These are phyloP conservation scores for Xylaria digitata DNA, from an alignment of 2,329 filamentous ascomycete species.

Conservation along the genomic window DNA sequence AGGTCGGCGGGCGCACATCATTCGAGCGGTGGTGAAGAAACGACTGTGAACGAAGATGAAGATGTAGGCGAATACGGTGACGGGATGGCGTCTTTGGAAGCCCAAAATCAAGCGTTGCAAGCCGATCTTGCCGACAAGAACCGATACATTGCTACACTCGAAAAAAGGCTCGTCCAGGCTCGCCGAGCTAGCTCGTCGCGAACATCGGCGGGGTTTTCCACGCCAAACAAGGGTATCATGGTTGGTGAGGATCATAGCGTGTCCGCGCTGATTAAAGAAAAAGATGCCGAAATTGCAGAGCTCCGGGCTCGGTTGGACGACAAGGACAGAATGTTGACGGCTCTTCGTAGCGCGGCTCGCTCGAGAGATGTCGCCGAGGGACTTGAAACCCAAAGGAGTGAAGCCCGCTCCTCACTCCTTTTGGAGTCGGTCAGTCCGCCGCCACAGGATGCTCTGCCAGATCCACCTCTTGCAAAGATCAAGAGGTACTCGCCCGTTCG, in stretches of 20 bases:
- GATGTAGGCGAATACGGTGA: conserved; percentile 87
- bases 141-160: conserved; percentile 92
- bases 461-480: conserved; percentile 43
- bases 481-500: conserved; percentile 54
- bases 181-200: conserved; percentile 89
- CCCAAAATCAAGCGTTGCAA: conserved; percentile 93
- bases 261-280: conserved; percentile 80
- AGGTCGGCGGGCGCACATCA: conserved; percentile 61
- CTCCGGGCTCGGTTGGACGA: conserved; percentile 90
- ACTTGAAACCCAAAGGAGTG: conserved; percentile 51
- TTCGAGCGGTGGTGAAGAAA: conserved; percentile 56
- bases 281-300: conserved; percentile 91
- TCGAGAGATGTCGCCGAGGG: conserved; percentile 84
- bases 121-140: conserved; percentile 97
- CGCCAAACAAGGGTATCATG: conserved; percentile 70
- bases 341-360: conserved; percentile 84
- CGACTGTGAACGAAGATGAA: conserved; percentile 67
- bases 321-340: conserved; percentile 92
- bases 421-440: conserved; percentile 51
- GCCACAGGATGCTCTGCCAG: conserved; percentile 48
- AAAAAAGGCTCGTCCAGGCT: conserved; percentile 91
- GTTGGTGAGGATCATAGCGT: conserved; percentile 84
- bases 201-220: conserved; percentile 78
- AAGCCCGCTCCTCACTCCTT: conserved; percentile 49
- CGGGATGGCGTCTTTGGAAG: conserved; percentile 80